Conservation (phyloP, 1,139 yeast species). For the Yamadazyma spencermartinsiae region DNA sequence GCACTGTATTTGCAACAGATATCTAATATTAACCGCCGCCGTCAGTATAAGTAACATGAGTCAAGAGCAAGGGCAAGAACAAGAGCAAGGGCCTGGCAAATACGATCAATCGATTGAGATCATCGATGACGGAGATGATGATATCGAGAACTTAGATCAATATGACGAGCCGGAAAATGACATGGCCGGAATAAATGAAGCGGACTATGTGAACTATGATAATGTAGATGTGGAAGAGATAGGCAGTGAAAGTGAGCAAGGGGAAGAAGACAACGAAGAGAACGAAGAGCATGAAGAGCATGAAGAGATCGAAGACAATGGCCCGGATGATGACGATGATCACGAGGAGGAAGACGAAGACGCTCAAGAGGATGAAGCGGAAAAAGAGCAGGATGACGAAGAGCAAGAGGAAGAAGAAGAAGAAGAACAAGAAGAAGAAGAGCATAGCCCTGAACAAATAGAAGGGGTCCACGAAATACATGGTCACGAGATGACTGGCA, state of each 20-base stretch:
- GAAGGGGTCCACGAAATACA: no score
- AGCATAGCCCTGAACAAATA: slow-evolving; percentile 2
- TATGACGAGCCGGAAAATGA: not conserved
- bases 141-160: slow-evolving; percentile 12
- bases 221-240: not conserved
- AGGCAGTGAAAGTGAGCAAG: not conserved
- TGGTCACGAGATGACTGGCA: no score
- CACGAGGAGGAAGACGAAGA: slow-evolving; percentile 3
- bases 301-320: not conserved
- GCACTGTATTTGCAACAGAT: no score
- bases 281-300: not conserved
- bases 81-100: not conserved
- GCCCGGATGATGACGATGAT: slow-evolving; percentile 2
- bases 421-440: slow-evolving; percentile 5
- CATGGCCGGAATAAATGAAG: not conserved
- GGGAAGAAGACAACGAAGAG: not conserved
- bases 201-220: not conserved
- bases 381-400: slow-evolving; percentile 4
- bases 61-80: slow-evolving; percentile 3
- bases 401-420: slow-evolving; percentile 3
- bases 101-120: slow-evolving; percentile 2
- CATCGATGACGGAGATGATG: slow-evolving; percentile 11
- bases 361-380: slow-evolving; percentile 1
- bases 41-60: no score
- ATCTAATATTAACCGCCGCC: no score